These are phyloP conservation scores for Alternaria tenuissima DNA, from an alignment of 2,329 filamentous ascomycete genomes.

Conservation along the genomic window DNA sequence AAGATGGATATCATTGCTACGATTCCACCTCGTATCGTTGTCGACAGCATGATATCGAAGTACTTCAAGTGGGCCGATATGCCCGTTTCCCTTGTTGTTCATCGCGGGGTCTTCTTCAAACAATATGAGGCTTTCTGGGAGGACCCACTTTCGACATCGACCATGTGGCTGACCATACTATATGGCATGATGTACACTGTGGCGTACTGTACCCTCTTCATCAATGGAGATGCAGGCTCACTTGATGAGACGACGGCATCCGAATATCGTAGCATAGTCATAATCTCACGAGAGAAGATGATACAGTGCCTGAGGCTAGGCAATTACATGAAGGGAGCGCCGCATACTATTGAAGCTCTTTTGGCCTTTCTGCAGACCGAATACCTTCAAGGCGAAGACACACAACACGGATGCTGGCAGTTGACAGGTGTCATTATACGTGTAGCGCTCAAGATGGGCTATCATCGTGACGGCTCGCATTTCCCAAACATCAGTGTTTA, in stretches of 20 bases:
- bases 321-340: background rate
- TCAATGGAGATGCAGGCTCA: background rate
- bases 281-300: constrained; percentile 3
- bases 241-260: background rate
- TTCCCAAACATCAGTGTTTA: background rate
- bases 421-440: background rate
- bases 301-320: background rate
- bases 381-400: constrained; percentile 2
- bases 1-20: background rate
- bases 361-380: background rate
- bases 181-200: constrained; percentile 1
- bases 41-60: background rate
- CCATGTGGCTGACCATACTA: constrained; percentile 1
- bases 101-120: background rate
- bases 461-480: background rate
- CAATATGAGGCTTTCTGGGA: constrained; percentile 2
- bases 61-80: constrained; percentile 3
- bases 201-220: background rate
- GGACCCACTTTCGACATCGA: background rate
- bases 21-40: background rate
- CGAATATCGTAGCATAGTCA: background rate
- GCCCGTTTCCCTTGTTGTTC: background rate
- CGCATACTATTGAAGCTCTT: background rate
- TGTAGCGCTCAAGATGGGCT: constrained; percentile 1
- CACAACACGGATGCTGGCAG: background rate